Base-by-base conservation (phyloP, 2,329 filamentous ascomycete genomes). In the Epichloe scottii region DNA sequence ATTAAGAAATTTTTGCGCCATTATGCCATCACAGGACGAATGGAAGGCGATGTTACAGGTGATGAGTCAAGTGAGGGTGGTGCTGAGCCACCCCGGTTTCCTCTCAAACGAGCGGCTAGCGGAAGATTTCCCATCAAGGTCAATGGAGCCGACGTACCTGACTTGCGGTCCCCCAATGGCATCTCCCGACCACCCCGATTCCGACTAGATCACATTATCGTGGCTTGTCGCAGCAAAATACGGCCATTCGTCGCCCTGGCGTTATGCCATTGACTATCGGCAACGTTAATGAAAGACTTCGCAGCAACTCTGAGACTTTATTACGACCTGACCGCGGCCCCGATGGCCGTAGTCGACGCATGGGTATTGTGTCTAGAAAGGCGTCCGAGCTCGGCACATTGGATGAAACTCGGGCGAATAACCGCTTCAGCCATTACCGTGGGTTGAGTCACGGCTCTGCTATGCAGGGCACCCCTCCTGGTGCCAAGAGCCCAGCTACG, bases 201-300 rank as follows among this genome's bases (percentile, higher is more conserved):
- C 89, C 89, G 0, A 79, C 79, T 4, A 61, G 68, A 41, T 93
- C 89, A 3, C 89, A 95, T 64, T 88, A 87, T 58, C 82, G 90
- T 33, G 82, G 82, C 1, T 70, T 84, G 3, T 88, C 84, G 3
- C 82, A 85, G 57, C 82, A 87, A 55, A 85, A 76, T 57, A 71
- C 76, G 2, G 70, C 78, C 5, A 71, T 81, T 44, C 80, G 87
- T 51, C 76, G 84, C 51, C 87, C 89, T 1, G 81, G 82, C 2
- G 77, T 89, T n/a, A 81, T 87, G 66, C 87, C 78, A 8, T 61
- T 82, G 43, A 81, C 83, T 3, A 82, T 87, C 50, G 81, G 81
- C 17, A 91, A 77, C 56, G 73, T 78, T 30, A 86, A 81, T 56
- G 85, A 89, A 63, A 76, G 84, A 10, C 59, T 79, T 12, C 77